A percentile compares a stretch with the other conserved stretches of the same genome.
phyloP scores from a whole-genome alignment of 768 basidiomycete species.

The Boletus subcaerulescens region DNA sequence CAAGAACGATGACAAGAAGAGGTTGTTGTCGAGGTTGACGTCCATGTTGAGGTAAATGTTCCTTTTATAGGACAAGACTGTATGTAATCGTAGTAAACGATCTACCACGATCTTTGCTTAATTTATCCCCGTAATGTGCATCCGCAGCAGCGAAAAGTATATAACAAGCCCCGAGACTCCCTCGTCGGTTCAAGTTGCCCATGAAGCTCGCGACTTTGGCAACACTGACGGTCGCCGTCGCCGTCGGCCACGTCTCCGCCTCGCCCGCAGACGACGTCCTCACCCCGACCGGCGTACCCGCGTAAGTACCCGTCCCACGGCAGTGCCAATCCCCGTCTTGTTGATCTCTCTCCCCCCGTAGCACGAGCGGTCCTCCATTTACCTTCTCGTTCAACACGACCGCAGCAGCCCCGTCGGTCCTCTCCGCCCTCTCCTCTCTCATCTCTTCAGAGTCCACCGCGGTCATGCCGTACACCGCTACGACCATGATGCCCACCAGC shows the following conservation, averaged over 20 bases:
- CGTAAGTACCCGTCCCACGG: conserved; percentile 8
- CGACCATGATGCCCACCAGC: neutral
- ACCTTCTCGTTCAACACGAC: conserved; percentile 25
- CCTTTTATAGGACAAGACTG: too few relatives aligned
- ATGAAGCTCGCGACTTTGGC: conserved; percentile 15
- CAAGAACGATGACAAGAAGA: neutral
- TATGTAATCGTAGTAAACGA: too few relatives aligned
- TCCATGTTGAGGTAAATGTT: neutral
- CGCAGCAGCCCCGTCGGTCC: conserved; percentile 8
- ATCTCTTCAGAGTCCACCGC: conserved; percentile 26
- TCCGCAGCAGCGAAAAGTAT: neutral
- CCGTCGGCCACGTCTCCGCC: conserved; percentile 8
- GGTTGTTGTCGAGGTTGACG: conserved; percentile 6
- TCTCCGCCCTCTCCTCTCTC: conserved; percentile 25
- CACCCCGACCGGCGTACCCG: conserved; percentile 18
- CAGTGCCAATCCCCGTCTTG: too few relatives aligned
- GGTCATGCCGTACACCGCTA: conserved; percentile 3
- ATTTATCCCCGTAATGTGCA: neutral
- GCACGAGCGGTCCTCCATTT: conserved; percentile 23
- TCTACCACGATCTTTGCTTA: neutral
- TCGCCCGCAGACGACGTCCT: neutral
- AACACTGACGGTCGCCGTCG: conserved; percentile 5
- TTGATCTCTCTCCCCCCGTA: neutral
- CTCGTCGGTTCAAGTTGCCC: neutral
- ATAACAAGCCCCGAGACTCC: neutral